These are phyloP conservation scores for Rubia balearica DNA, from an alignment of 305 asterid genomes.

Conservation along the genomic window DNA sequence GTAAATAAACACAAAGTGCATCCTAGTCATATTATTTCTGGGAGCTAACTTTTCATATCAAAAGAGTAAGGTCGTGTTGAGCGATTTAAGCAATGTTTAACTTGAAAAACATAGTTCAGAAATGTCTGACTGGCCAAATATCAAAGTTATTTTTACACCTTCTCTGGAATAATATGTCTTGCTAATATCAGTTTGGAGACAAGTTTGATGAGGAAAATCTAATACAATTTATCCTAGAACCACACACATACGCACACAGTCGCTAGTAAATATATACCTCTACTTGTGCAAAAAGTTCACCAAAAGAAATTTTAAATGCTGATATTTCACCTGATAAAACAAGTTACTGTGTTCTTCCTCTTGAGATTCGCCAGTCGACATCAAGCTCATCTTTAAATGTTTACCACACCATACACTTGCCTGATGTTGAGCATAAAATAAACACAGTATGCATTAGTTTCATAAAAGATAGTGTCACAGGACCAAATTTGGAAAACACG, in stretches of 20 bases:
- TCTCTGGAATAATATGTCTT: not conserved
- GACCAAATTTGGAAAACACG: slow-evolving; percentile 6
- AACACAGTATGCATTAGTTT: not conserved
- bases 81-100: not conserved
- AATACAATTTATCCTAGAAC: not conserved
- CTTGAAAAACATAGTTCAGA: not conserved
- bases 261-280: not conserved
- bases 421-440: slow-evolving; percentile 28
- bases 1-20: not conserved
- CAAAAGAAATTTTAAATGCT: not conserved
- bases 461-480: not conserved
- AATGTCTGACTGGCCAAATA: not conserved
- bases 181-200: not conserved
- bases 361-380: slow-evolving; percentile 76
- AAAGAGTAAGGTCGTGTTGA: not conserved
- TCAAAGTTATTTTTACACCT: not conserved
- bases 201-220: not conserved
- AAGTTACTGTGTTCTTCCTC: slow-evolving; percentile 78
- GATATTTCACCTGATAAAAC: slow-evolving; percentile 67
- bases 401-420: slow-evolving; percentile 86
- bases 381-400: slow-evolving; percentile 84
- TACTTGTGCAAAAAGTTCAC: not conserved
- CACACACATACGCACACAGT: not conserved
- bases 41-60: not conserved
- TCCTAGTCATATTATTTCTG: not conserved